Conservation (phyloP, 2,329 filamentous ascomycete species). For the Colletotrichum tofieldiae region DNA sequence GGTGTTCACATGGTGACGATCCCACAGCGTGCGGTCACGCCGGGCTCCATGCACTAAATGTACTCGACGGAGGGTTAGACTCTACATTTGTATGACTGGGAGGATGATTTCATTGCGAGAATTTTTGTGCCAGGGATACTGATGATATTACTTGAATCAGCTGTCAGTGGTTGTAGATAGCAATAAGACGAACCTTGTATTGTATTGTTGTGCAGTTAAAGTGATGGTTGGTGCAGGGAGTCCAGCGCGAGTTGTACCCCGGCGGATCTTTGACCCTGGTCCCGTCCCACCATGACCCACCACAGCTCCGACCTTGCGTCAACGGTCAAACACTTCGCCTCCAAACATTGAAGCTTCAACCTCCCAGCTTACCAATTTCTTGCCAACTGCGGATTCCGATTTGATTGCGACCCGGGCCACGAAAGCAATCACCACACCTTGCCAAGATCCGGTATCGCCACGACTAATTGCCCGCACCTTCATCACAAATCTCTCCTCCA, state of each 20-base stretch:
- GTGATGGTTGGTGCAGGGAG: background rate
- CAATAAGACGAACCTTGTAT: slow-evolving; percentile 11
- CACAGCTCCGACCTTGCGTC: slow-evolving; percentile 35
- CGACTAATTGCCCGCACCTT: background rate
- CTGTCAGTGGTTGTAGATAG: slow-evolving; percentile 37
- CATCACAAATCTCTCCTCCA: background rate
- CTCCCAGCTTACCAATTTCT: slow-evolving; percentile 31
- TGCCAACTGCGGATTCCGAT: background rate
- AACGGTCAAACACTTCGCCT: slow-evolving; percentile 1
- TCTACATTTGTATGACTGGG: slow-evolving; percentile 5
- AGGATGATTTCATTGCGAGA: background rate
- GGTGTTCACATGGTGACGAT: slow-evolving; percentile 41
- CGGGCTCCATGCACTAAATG: slow-evolving; percentile 35
- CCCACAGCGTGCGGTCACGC: slow-evolving; percentile 40
- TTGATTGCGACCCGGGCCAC: background rate
- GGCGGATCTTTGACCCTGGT: slow-evolving; percentile 41
- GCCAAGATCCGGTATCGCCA: background rate
- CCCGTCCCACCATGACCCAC: slow-evolving; percentile 29
- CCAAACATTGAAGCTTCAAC: slow-evolving; percentile 10
- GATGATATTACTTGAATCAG: slow-evolving; percentile 9
- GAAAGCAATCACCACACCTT: background rate
- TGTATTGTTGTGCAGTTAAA: background rate
- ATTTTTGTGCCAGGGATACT: slow-evolving; percentile 18
- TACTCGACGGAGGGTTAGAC: background rate
- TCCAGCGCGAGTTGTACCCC: background rate